Evolutionary conservation across 352 stramenopile genomes (phyloP).

Genomic region (Phytophthora fragariaefolia): DNA sequence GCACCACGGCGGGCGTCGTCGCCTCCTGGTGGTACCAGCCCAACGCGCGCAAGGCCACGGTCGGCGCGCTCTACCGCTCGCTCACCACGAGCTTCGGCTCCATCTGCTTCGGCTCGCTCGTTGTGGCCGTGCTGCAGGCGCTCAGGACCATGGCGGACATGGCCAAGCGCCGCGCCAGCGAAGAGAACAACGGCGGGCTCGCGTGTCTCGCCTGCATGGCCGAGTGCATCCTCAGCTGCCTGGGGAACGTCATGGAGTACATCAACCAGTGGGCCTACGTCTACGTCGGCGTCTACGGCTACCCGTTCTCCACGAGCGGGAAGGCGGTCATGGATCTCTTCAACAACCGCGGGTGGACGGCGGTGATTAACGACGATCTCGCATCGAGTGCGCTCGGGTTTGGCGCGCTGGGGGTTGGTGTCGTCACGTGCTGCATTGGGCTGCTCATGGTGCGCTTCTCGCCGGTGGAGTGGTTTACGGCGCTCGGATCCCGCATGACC

Average conservation of each 20-base stretch:
- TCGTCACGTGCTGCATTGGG: slow-evolving; percentile 68
- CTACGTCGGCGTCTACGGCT: slow-evolving; percentile 91
- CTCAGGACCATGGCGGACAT: slow-evolving; percentile 77
- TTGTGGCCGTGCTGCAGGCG: slow-evolving; percentile 87
- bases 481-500: slow-evolving; percentile 50
- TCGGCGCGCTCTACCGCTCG: slow-evolving; percentile 80
- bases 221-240: slow-evolving; percentile 86
- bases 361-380: slow-evolving; percentile 92
- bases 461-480: slow-evolving; percentile 61
- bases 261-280: slow-evolving; percentile 92
- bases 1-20: slow-evolving; percentile 79
- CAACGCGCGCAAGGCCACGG: slow-evolving; percentile 56
- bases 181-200: slow-evolving; percentile 79
- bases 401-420: slow-evolving; percentile 79
- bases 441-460: slow-evolving; percentile 76
- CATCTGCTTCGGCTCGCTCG: slow-evolving; percentile 87
- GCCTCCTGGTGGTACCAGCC: slow-evolving; percentile 89
- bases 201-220: slow-evolving; percentile 88
- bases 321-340: slow-evolving; percentile 92
- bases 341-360: slow-evolving; percentile 85
- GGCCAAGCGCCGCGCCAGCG: slow-evolving; percentile 67
- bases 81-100: slow-evolving; percentile 82
- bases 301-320: slow-evolving; percentile 83
- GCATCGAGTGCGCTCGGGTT: slow-evolving; percentile 84
- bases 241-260: slow-evolving; percentile 90